Percentiles rank a stretch among this genome's conserved stretches.
phyloP scores from a whole-genome alignment of 1,139 yeast genomes.

The Taiozyma sp. region DNA sequence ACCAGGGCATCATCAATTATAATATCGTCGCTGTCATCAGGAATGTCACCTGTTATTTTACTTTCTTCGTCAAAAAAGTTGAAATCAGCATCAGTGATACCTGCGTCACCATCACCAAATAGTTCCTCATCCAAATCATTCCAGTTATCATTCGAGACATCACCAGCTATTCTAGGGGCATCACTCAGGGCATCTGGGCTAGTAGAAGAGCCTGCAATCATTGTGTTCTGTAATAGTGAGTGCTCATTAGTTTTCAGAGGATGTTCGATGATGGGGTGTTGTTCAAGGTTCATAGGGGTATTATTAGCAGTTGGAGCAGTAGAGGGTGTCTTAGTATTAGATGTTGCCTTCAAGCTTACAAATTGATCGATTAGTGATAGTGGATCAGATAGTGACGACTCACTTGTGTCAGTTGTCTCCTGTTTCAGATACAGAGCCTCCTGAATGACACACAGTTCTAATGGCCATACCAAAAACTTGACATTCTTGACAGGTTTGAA shows the following conservation, averaged over 20 bases:
- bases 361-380: conserved; percentile 33
- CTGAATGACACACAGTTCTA: conserved; percentile 59
- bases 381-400: conserved; percentile 18
- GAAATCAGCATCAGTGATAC: conserved; percentile 36
- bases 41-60: neutral
- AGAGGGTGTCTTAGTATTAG: conserved; percentile 31
- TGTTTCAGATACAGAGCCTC: conserved; percentile 27
- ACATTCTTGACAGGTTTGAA: conserved; percentile 48
- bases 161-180: conserved; percentile 19
- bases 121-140: conserved; percentile 36
- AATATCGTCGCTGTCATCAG: conserved; percentile 1
- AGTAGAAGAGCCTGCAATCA: conserved; percentile 10
- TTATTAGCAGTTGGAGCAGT: conserved; percentile 19
- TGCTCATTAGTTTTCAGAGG: conserved; percentile 2
- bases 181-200: conserved; percentile 15
- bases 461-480: conserved; percentile 68
- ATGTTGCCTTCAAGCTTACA: conserved; percentile 31
- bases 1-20: conserved; percentile 3
- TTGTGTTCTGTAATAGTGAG: neutral
- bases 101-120: conserved; percentile 36
- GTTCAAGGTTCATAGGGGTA: conserved; percentile 15
- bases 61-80: conserved; percentile 34
- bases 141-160: conserved; percentile 27
- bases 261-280: conserved; percentile 2
- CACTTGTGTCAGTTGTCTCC: neutral